These are phyloP conservation scores for Apiospora marii DNA, from an alignment of 2,329 filamentous ascomycete species.

Conservation along the genomic window DNA sequence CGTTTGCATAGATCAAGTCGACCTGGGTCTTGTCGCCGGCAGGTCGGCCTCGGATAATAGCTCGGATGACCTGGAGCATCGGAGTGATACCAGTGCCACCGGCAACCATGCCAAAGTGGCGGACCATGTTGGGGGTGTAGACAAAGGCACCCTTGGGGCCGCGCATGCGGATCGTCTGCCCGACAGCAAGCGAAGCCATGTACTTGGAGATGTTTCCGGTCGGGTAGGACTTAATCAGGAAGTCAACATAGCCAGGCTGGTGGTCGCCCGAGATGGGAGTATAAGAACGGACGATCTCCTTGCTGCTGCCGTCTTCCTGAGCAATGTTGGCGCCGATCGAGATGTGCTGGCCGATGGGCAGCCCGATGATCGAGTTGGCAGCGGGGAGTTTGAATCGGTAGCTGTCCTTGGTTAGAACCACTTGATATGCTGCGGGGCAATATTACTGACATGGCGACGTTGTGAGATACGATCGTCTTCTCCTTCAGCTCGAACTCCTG, in stretches of 20 bases:
- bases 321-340: slow-evolving; percentile 83
- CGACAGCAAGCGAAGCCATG: slow-evolving; percentile 82
- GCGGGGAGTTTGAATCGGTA: slow-evolving; percentile 92
- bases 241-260: slow-evolving; percentile 90
- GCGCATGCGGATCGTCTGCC: slow-evolving; percentile 86
- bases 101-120: slow-evolving; percentile 96
- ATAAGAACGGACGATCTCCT: slow-evolving; percentile 91
- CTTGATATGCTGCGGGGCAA: slow-evolving; percentile 25
- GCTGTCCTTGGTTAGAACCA: slow-evolving; percentile 51
- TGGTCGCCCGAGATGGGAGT: slow-evolving; percentile 91
- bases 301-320: slow-evolving; percentile 73
- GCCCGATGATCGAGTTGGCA: slow-evolving; percentile 82
- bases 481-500: slow-evolving; percentile 93
- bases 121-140: slow-evolving; percentile 96
- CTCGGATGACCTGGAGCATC: slow-evolving; percentile 96
- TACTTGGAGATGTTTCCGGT: slow-evolving; percentile 97
- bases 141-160: slow-evolving; percentile 98
- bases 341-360: slow-evolving; percentile 98
- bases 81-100: slow-evolving; percentile 98
- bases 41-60: slow-evolving; percentile 82
- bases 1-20: slow-evolving; percentile 96
- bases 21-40: slow-evolving; percentile 87
- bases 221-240: slow-evolving; percentile 97
- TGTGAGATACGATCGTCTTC: slow-evolving; percentile 96
- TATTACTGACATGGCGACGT: slow-evolving; percentile 86